Evolutionary conservation across 352 stramenopile genomes (phyloP).

Genomic region (Nothophytophthora sp.): DNA sequence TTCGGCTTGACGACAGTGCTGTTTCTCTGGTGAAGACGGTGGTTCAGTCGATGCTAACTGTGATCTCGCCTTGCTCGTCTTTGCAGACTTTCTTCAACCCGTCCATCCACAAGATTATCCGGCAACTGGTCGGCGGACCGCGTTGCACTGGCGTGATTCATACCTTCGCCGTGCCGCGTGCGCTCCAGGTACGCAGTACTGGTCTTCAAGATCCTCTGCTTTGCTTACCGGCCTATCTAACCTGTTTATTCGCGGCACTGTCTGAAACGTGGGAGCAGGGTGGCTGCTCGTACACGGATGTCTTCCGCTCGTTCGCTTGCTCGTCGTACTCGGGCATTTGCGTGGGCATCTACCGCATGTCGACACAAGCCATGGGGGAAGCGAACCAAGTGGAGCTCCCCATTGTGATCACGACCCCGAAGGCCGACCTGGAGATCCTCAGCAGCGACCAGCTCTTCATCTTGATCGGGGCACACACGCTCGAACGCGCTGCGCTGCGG

Average conservation of each 20-base stretch:
- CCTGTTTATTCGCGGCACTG: neutral
- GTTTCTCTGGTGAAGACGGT: neutral
- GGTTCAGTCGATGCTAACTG: neutral
- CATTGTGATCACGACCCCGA: conserved; percentile 77
- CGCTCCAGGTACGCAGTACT: conserved; percentile 36
- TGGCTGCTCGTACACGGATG: conserved; percentile 52
- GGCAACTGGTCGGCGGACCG: conserved; percentile 74
- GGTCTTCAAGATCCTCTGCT: neutral
- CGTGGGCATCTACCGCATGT: conserved; percentile 73
- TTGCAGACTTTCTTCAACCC: conserved; percentile 81
- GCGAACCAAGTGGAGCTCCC: conserved; percentile 51
- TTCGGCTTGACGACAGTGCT: too few species aligned
- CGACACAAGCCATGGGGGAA: conserved; percentile 47
- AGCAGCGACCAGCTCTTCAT: conserved; percentile 67
- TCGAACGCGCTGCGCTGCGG: conserved; percentile 55
- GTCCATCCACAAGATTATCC: conserved; percentile 86
- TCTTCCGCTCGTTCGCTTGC: conserved; percentile 62
- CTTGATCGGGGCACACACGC: conserved; percentile 70
- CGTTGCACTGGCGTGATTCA: conserved; percentile 78
- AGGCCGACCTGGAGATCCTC: conserved; percentile 48
- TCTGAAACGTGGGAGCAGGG: conserved; percentile 14
- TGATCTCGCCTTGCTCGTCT: neutral
- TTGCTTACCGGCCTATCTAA: neutral
- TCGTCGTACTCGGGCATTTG: conserved; percentile 72
- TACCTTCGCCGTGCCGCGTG: conserved; percentile 48